phyloP scores from a whole-genome alignment of 2,329 filamentous ascomycete genomes.

The Fusarium chaquense region DNA sequence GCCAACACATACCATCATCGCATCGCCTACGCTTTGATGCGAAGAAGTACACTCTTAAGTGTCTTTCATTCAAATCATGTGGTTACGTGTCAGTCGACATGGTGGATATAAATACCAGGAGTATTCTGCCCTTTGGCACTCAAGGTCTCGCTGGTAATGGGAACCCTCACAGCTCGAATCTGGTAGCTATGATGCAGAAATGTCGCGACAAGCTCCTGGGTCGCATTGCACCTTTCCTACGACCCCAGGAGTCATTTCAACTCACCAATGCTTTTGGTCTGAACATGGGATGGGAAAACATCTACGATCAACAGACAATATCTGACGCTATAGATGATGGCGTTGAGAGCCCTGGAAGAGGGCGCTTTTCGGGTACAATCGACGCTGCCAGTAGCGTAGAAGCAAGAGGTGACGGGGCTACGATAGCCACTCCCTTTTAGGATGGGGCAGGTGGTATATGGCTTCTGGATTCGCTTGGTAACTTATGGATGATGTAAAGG shows the following conservation, averaged over 20 bases:
- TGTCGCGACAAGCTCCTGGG: slow-evolving; percentile 54
- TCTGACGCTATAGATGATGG: slow-evolving; percentile 54
- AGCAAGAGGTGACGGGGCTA: neutral
- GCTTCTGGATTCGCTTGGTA: neutral
- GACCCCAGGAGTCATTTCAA: slow-evolving; percentile 46
- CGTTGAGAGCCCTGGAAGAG: slow-evolving; percentile 51
- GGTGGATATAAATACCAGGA: slow-evolving; percentile 53
- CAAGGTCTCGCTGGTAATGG: slow-evolving; percentile 42
- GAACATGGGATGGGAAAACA: slow-evolving; percentile 52
- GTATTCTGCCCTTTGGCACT: slow-evolving; percentile 48
- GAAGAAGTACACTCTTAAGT: slow-evolving; percentile 49
- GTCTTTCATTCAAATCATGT: slow-evolving; percentile 69
- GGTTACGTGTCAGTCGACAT: slow-evolving; percentile 66
- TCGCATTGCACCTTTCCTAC: slow-evolving; percentile 50
- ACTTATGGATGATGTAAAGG: neutral
- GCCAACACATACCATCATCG: slow-evolving; percentile 42
- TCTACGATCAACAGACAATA: slow-evolving; percentile 52
- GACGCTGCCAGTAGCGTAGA: slow-evolving; percentile 23
- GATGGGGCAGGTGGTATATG: neutral
- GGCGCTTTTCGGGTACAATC: slow-evolving; percentile 57
- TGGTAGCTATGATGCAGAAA: slow-evolving; percentile 52
- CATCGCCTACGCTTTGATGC: slow-evolving; percentile 46
- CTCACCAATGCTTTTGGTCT: slow-evolving; percentile 53
- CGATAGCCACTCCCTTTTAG: slow-evolving; percentile 11
- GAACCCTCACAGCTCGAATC: slow-evolving; percentile 42